Base-by-base conservation (phyloP, 768 basidiomycete species). In the Trametes meyenii region DNA sequence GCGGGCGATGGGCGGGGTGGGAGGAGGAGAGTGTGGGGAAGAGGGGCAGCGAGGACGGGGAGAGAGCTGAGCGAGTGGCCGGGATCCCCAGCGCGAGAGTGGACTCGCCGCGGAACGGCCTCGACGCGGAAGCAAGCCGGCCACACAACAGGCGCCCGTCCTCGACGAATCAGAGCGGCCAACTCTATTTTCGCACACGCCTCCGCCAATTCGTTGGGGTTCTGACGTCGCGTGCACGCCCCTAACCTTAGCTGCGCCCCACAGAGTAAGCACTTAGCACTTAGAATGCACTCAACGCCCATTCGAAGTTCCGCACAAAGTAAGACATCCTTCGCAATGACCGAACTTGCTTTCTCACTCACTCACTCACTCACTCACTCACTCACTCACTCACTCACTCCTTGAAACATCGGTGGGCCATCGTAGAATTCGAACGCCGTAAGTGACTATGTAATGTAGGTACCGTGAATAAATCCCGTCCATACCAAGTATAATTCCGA, bases 121-220 rank as follows among this genome's bases (percentile, higher is more conserved):
- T 14, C 50, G 29, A 33, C 29, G 13, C 40, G 40, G 29, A 33
- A 33, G 29, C 29, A 33, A 8, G 4, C 29, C 29, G 29, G 29
- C 29, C 29, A 33, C 19, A 24, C 46, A 2, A 23, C 46, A 48
- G 21, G 29, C 29, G 29, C 29, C 29, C 29, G 29, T 35, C 33
- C 40, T 40, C 21, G 48, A 19, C 44, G 44, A 19, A 16, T 19
- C 19, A 16, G 16, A n/a, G 16, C 21, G 19, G 10, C 19, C 21
- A 17, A 23, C 46, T 33, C 42, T 61, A 33, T 55, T 54, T 61
- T 60, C 53, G 53, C 53, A 39, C 21, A 10, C 24, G 24, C 33
- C 13, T n/a, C 45, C 46, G 46, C 17, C 17, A 61, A 56, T 50
- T 42, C 62, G 56, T 63, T 63, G 62, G 62, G 62, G 62, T 55